These are phyloP conservation scores for Spergularia bocconei DNA, from an alignment of 148 eudicot genomes.

Conservation along the genomic window DNA sequence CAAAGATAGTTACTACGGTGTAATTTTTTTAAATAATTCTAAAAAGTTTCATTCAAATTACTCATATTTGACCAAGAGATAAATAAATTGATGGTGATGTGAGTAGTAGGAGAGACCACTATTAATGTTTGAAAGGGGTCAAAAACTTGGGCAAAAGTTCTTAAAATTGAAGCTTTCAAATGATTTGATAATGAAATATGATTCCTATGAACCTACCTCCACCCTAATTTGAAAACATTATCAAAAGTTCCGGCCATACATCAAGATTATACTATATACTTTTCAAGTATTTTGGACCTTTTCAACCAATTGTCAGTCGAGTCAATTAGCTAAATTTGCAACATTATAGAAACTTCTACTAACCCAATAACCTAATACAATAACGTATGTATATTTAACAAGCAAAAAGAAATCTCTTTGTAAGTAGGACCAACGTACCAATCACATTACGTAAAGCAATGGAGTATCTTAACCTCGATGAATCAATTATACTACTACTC, in stretches of 20 bases:
- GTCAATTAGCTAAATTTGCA: too few relatives aligned
- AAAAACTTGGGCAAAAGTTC: not conserved
- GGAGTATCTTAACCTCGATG: conserved; percentile 20
- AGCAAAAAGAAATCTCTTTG: not conserved
- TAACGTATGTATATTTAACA: too few relatives aligned
- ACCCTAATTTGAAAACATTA: not conserved
- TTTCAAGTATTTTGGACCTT: too few relatives aligned
- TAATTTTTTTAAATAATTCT: too few relatives aligned
- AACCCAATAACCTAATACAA: too few relatives aligned
- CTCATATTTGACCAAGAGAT: too few relatives aligned
- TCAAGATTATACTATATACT: too few relatives aligned
- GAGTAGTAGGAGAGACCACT: not conserved
- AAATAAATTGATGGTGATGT: not conserved
- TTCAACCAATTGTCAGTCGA: too few relatives aligned
- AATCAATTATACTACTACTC: conserved; percentile 16
- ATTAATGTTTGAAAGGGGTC: not conserved
- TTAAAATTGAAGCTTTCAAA: not conserved
- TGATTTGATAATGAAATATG: not conserved
- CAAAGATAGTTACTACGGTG: too few relatives aligned
- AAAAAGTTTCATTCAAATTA: too few relatives aligned
- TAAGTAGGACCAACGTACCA: conserved; percentile 11
- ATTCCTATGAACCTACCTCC: conserved; percentile 2
- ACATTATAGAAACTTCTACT: too few relatives aligned
- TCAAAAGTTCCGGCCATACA: too few relatives aligned
- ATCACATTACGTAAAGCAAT: conserved; percentile 14